A percentile compares a stretch with the other conserved stretches of the same genome.
phyloP scores from a whole-genome alignment of 257 asterid species.

The Oldenlandia corymbosa region DNA sequence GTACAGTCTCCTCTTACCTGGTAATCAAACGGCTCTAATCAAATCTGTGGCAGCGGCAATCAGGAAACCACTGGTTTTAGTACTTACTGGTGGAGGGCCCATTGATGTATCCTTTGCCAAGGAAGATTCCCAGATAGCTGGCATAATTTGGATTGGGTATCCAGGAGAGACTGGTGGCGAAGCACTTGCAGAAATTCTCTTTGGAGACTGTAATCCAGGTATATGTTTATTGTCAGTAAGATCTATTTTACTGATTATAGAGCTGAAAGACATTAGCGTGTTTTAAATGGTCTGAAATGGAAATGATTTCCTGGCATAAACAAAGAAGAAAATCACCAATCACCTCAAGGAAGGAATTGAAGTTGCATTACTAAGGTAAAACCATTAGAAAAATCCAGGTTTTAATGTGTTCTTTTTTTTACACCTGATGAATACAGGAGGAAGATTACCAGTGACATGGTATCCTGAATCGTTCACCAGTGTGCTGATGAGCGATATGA shows the following conservation, averaged over 20 bases:
- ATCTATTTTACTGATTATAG: background rate
- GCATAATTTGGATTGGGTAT: conserved; percentile 93
- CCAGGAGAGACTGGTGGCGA: conserved; percentile 92
- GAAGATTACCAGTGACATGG: conserved; percentile 82
- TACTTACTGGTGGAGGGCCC: conserved; percentile 91
- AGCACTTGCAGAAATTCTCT: conserved; percentile 74
- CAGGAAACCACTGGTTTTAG: conserved; percentile 65
- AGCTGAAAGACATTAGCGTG: too few relatives aligned
- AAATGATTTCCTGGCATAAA: background rate
- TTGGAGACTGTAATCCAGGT: conserved; percentile 90
- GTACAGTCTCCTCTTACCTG: conserved; percentile 89
- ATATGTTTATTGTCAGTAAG: conserved; percentile 8
- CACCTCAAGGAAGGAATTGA: background rate
- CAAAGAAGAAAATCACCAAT: too few relatives aligned
- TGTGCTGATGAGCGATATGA: conserved; percentile 81
- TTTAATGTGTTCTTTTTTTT: background rate
- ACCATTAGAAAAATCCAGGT: background rate
- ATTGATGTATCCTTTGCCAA: conserved; percentile 71
- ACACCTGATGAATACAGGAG: conserved; percentile 52
- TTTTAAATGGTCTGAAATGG: too few relatives aligned
- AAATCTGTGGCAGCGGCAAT: conserved; percentile 51
- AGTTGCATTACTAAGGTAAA: background rate
- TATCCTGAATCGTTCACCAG: conserved; percentile 80
- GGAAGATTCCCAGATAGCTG: conserved; percentile 47
- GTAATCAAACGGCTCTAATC: conserved; percentile 60